Evolutionary conservation across 108 stramenopile species (phyloP), one percentile per base, ranked within the genome.

Genomic region (Schizochytrium sp.): DNA sequence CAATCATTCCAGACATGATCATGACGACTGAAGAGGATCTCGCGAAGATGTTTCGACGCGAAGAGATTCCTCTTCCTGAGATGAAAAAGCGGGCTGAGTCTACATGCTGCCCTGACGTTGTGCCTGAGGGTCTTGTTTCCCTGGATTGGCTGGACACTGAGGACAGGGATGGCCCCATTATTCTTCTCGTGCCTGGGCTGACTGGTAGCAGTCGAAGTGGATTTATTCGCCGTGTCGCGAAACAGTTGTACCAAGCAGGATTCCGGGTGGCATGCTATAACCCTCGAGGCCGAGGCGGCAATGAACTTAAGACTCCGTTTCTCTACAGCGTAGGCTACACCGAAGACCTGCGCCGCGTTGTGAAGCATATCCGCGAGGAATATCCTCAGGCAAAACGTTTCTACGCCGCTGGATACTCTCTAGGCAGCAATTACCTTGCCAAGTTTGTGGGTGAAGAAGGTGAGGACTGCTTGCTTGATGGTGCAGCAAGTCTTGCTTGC

Each of bases 201-300:
- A 83, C 76, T 5, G 76, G 76, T 17, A 83, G 76, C 47, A 83
- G 76, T 53, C 50, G 55, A 83, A 55, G 50, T n/a, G 76, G 28
- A 5, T 83, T 55, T 83, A 28, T 83, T 10, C 76, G 76, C 7
- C 47, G 76, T n/a, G 76, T 53, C 17, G 76, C 76, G 5, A 55
- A 83, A 53, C 53, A 83, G 2, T 83, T 83, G 5, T 10, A 7
- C 50, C 50, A 46, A 3, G 53, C 47, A n/a, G 76, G 76, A 10
- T 83, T 55, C 40, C 76, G 76, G n/a, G 76, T 83, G 49, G 76
- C 76, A 10, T 83, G 76, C 76, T 83, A 83, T 28, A 83, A 83
- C 47, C 76, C 76, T n/a, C 76, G 76, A 13, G 76, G 76, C 45
- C 76, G 76, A 10, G 76, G 76, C 45, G 76, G 76, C 76, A 83